A percentile compares a stretch with the other conserved stretches of the same genome.
phyloP scores from a whole-genome alignment of 2,329 filamentous ascomycete genomes.

The Colletotrichum trifolii region DNA sequence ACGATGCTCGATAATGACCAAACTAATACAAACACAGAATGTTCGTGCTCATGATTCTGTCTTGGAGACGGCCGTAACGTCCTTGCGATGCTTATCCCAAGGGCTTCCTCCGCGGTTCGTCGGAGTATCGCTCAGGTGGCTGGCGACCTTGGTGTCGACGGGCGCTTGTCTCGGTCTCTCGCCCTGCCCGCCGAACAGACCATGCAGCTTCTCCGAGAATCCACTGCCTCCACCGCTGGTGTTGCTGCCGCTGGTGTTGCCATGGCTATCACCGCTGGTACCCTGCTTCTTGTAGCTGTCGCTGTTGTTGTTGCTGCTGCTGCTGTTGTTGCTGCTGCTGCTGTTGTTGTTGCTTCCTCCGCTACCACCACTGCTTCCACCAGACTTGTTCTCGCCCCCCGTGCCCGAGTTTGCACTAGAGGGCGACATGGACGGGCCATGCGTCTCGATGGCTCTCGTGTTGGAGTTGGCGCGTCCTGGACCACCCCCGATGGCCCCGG shows the following conservation, averaged over 20 bases:
- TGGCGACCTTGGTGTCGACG: constrained; percentile 31
- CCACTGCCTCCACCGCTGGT: not conserved
- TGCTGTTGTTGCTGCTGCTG: not conserved
- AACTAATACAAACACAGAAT: not conserved
- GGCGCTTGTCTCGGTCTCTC: constrained; percentile 32
- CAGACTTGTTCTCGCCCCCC: too few species aligned
- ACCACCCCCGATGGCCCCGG: constrained; percentile 48
- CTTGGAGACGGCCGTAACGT: constrained; percentile 20
- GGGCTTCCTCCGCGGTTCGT: constrained; percentile 36
- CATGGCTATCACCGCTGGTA: not conserved
- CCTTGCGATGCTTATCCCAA: constrained; percentile 34
- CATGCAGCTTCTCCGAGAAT: constrained; percentile 34
- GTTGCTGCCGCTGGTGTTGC: constrained; percentile 1
- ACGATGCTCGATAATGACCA: not conserved
- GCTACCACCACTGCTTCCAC: not conserved
- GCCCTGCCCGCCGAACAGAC: constrained; percentile 42
- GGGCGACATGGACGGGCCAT: constrained; percentile 12
- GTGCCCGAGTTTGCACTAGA: not conserved
- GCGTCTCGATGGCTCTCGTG: constrained; percentile 42
- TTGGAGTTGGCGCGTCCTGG: constrained; percentile 43
- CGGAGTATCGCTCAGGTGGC: constrained; percentile 31
- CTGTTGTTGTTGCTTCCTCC: constrained; percentile 17
- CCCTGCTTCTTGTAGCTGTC: not conserved
- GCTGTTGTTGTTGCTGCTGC: not conserved
- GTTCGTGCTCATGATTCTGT: constrained; percentile 9